Conservation (phyloP, 2,329 filamentous ascomycete genomes). For the Alternaria arborescens region DNA sequence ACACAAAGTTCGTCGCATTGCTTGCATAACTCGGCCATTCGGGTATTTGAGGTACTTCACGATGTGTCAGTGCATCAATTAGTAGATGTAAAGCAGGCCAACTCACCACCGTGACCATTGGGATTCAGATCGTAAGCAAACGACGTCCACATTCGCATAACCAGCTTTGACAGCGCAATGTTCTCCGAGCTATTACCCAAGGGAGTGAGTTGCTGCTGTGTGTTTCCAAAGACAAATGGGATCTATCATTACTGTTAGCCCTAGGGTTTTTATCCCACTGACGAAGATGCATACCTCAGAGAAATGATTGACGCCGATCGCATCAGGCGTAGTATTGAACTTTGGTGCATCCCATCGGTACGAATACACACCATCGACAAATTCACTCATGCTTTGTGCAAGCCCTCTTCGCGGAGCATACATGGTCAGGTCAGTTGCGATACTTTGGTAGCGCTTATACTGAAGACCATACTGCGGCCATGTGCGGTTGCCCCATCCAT, state of each 20-base stretch:
- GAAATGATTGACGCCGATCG: slow-evolving; percentile 42
- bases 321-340: slow-evolving; percentile 39
- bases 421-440: slow-evolving; percentile 41
- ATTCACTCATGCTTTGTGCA: slow-evolving; percentile 34
- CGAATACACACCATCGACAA: slow-evolving; percentile 33
- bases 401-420: slow-evolving; percentile 38
- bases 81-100: not conserved
- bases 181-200: slow-evolving; percentile 36
- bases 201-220: slow-evolving; percentile 36
- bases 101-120: slow-evolving; percentile 38
- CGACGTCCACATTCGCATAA: slow-evolving; percentile 44
- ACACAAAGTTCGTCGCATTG: slow-evolving; percentile 38
- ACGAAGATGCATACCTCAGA: slow-evolving; percentile 28
- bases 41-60: slow-evolving; percentile 21
- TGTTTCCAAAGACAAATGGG: slow-evolving; percentile 43
- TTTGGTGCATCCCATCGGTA: slow-evolving; percentile 46
- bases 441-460: slow-evolving; percentile 40
- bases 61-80: not conserved
- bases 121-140: slow-evolving; percentile 42
- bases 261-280: not conserved
- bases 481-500: slow-evolving; percentile 41
- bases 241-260: slow-evolving; percentile 27
- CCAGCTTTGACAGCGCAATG: slow-evolving; percentile 29
- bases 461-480: slow-evolving; percentile 41
- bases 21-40: slow-evolving; percentile 34